These are phyloP conservation scores for Cucurbita moschata DNA, from an alignment of 306 rosid genomes.

Conservation along the genomic window DNA sequence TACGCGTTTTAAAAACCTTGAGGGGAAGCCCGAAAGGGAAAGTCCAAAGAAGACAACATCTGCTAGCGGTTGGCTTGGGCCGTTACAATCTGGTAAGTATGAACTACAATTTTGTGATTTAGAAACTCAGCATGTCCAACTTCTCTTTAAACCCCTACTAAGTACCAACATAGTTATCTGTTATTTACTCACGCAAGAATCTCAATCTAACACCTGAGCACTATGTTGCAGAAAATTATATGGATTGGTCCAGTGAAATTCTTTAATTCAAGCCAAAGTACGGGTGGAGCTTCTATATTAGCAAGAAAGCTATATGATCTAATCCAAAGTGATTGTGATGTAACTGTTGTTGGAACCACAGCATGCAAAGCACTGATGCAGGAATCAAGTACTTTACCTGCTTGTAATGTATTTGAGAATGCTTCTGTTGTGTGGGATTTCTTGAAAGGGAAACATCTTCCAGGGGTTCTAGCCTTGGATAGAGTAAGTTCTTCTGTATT, in stretches of 20 bases:
- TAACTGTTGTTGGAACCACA: conserved; percentile 53
- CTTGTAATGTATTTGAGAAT: conserved; percentile 33
- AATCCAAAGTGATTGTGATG: conserved; percentile 32
- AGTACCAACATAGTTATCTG: not conserved
- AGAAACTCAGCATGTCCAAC: not conserved
- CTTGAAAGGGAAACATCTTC: conserved; percentile 84
- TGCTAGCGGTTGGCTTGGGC: too few relatives aligned
- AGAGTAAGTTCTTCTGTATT: conserved; percentile 30
- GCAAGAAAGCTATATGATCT: conserved; percentile 45
- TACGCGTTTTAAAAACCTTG: too few relatives aligned
- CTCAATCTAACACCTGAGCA: not conserved
- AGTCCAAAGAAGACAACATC: too few relatives aligned
- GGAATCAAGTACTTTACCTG: conserved; percentile 28
- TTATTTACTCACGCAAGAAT: not conserved
- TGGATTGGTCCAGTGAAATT: conserved; percentile 87
- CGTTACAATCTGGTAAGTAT: too few relatives aligned
- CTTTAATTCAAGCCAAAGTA: conserved; percentile 16
- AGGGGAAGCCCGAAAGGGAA: too few relatives aligned
- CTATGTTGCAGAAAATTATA: conserved; percentile 40
- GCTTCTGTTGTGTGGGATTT: conserved; percentile 86
- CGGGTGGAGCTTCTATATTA: conserved; percentile 44
- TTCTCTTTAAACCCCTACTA: not conserved
- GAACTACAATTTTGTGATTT: not conserved
- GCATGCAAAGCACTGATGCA: conserved; percentile 42
- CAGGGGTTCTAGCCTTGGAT: conserved; percentile 66